Percentiles rank a stretch among this genome's conserved stretches.
phyloP scores from a whole-genome alignment of 768 basidiomycete genomes.

The Agrocybe chaxingu region DNA sequence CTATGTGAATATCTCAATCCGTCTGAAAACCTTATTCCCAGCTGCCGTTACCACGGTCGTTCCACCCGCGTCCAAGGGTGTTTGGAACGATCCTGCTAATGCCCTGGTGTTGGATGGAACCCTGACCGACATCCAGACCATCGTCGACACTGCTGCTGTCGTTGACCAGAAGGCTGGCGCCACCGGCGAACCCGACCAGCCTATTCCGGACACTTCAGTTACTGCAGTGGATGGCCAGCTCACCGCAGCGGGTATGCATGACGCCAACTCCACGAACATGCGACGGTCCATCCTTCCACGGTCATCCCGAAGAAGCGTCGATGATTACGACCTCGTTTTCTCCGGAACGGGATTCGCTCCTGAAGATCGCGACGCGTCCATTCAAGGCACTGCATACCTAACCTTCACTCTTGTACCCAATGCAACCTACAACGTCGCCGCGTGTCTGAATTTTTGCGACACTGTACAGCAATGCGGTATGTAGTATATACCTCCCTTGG shows the following conservation, averaged over 20 bases:
- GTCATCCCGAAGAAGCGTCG: slow-evolving; percentile 18
- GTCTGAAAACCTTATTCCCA: neutral
- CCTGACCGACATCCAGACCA: slow-evolving; percentile 29
- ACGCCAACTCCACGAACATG: slow-evolving; percentile 7
- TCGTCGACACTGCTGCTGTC: slow-evolving; percentile 28
- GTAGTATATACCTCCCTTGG: slow-evolving; percentile 13
- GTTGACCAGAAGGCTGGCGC: slow-evolving; percentile 41
- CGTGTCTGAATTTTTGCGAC: slow-evolving; percentile 39
- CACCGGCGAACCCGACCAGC: slow-evolving; percentile 28
- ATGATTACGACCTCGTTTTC: slow-evolving; percentile 37
- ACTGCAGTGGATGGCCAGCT: slow-evolving; percentile 44
- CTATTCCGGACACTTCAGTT: slow-evolving; percentile 32
- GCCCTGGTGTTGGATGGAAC: slow-evolving; percentile 20
- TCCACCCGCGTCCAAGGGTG: slow-evolving; percentile 23
- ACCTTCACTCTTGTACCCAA: slow-evolving; percentile 45
- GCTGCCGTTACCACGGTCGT: slow-evolving; percentile 21
- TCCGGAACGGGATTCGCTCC: slow-evolving; percentile 30
- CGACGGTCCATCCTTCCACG: slow-evolving; percentile 9
- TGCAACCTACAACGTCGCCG: slow-evolving; percentile 41
- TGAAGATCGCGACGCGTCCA: slow-evolving; percentile 38
- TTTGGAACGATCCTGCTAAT: slow-evolving; percentile 19
- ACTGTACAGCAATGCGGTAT: slow-evolving; percentile 37
- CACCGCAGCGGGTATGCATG: slow-evolving; percentile 15
- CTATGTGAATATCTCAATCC: too few relatives aligned
- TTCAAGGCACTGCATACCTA: slow-evolving; percentile 46